Percentiles rank a stretch among this genome's conserved stretches.
These are phyloP conservation scores for Lasiosphaeria miniovina DNA, from an alignment of 495 filamentous ascomycete genomes.

Conservation along the genomic window DNA sequence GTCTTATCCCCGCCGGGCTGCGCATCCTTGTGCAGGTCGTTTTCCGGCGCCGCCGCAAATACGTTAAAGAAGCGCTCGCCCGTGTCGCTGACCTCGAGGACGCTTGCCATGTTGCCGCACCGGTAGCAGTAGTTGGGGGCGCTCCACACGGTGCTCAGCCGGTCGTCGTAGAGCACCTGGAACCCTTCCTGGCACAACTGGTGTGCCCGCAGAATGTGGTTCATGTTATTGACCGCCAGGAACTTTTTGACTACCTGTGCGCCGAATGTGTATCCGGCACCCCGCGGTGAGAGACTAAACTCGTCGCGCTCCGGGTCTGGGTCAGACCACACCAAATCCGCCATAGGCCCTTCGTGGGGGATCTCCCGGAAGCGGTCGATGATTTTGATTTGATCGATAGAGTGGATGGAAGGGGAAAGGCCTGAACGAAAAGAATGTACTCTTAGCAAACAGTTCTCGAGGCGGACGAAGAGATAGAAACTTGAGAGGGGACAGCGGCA, in stretches of 20 bases:
- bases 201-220: slow-evolving; percentile 91
- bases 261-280: slow-evolving; percentile 95
- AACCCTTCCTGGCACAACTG: slow-evolving; percentile 97
- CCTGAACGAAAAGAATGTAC: slow-evolving; percentile 39
- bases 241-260: slow-evolving; percentile 98
- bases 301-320: slow-evolving; percentile 94
- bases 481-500: neutral
- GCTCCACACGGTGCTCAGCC: slow-evolving; percentile 93
- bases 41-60: slow-evolving; percentile 94
- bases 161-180: slow-evolving; percentile 92
- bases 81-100: slow-evolving; percentile 88
- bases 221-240: slow-evolving; percentile 93
- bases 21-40: slow-evolving; percentile 83
- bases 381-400: slow-evolving; percentile 98
- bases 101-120: slow-evolving; percentile 95
- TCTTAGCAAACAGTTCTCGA: neutral
- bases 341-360: slow-evolving; percentile 97
- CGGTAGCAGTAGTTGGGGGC: slow-evolving; percentile 96
- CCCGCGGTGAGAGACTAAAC: slow-evolving; percentile 88
- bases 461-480: neutral
- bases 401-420: slow-evolving; percentile 92
- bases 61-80: slow-evolving; percentile 95
- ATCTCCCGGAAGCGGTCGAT: slow-evolving; percentile 98
- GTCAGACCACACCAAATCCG: slow-evolving; percentile 97
- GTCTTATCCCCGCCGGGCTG: slow-evolving; percentile 55